Conservation (phyloP, 1,284 basidiomycete species). For the Ceratobasidium sp. region DNA sequence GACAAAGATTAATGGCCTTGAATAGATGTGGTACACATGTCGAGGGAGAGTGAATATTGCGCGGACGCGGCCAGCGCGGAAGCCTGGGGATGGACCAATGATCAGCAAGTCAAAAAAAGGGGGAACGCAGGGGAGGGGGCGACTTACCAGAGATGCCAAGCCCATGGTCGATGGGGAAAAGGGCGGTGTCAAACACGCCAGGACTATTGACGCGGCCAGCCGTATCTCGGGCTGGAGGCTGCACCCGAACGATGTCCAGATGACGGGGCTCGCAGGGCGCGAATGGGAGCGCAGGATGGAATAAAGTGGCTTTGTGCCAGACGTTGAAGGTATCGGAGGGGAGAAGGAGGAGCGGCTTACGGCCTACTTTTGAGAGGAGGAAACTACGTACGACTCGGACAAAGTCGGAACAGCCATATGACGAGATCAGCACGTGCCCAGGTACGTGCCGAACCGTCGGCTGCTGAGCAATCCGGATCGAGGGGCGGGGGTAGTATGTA, state of each 20-base stretch:
- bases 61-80: constrained; percentile 23
- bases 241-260: constrained; percentile 15
- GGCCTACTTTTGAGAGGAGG: too few species aligned
- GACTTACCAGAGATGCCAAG: background rate
- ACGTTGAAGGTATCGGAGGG: constrained; percentile 26
- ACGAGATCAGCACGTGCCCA: constrained; percentile 1
- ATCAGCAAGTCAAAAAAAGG: too few species aligned
- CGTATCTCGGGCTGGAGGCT: background rate
- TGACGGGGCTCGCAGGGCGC: constrained; percentile 3
- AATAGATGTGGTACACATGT: background rate
- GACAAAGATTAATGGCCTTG: constrained; percentile 3
- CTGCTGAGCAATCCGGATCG: constrained; percentile 5
- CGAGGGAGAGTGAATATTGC: constrained; percentile 23
- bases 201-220: background rate
- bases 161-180: constrained; percentile 1
- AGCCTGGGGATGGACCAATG: background rate
- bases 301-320: constrained; percentile 27
- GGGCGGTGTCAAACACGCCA: constrained; percentile 8
- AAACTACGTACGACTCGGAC: too few species aligned
- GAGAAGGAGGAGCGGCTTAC: background rate
- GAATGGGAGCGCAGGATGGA: constrained; percentile 11
- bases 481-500: constrained; percentile 6
- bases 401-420: constrained; percentile 17
- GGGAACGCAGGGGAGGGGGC: background rate
- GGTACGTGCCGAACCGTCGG: constrained; percentile 3